Evolutionary conservation across 345 rosid genomes (phyloP), one percentile per base, ranked within the genome.

Genomic region (Salix udensis): DNA sequence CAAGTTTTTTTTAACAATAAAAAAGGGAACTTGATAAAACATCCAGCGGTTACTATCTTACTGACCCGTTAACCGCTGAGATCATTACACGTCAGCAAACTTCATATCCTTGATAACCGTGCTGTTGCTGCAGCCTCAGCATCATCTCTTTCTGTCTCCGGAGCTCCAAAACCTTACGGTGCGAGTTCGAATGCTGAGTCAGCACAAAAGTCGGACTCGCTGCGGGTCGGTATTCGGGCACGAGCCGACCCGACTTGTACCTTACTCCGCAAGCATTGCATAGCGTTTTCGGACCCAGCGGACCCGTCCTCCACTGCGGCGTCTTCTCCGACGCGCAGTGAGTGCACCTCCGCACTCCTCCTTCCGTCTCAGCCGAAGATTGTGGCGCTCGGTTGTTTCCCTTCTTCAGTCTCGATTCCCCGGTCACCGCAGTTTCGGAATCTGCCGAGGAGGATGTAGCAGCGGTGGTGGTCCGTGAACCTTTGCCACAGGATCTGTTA

Each of bases 291-390:
- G 97, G 97, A 2, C 97, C 97, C 9, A 88, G 73, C 4, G 97
- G 97, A 23, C 97, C 97, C 4, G 97, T 87, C 65, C 97, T 79
- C 97, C 97, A 92, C 74, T 92, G 97, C 6, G 97, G 97, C 11
- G 97, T 92, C 82, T 87, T 92, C 86, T 90, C 94, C 28, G 97
- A 89, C 5, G 94, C 88, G 82, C 97, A 92, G 80, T 92, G 97
- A 14, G 86, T 86, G 82, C 97, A 91, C 75, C 88, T 81, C 73
- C 97, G 75, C 65, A 76, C 68, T 8, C 79, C 87, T 74, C 89
- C 90, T 7, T 81, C 91, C 10, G 70, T 82, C 62, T 68, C 48
- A 40, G 70, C 75, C 12, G 81, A 74, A 72, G 78, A 28, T 9
- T n/a, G 62, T 30, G 12, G 19, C 16, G 64, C 78, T 62, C 72